These are phyloP conservation scores for Salicornia ramosissima DNA, from an alignment of 148 eudicot species.

Conservation along the genomic window DNA sequence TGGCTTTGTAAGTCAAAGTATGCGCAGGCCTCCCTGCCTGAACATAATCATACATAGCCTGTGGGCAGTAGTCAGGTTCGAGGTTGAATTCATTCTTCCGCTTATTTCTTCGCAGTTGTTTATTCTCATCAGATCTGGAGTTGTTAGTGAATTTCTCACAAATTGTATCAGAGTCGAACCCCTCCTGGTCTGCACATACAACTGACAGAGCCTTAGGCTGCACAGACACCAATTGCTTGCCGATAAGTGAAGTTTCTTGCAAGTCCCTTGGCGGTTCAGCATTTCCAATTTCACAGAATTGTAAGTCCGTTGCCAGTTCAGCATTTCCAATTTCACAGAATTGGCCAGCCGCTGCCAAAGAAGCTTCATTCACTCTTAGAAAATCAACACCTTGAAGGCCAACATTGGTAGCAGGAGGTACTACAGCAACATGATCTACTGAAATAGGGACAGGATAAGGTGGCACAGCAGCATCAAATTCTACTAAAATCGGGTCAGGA, in stretches of 20 bases:
- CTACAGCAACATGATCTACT: constrained; percentile 16
- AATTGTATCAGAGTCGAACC: background rate
- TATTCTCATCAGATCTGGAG: background rate
- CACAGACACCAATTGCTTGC: constrained; percentile 16
- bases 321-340: constrained; percentile 6
- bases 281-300: constrained; percentile 4
- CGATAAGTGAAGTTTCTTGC: background rate
- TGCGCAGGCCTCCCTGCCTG: constrained; percentile 1
- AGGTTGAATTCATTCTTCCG: constrained; percentile 20
- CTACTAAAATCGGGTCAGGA: constrained; percentile 13
- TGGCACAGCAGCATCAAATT: constrained; percentile 21
- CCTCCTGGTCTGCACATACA: constrained; percentile 21
- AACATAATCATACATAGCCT: constrained; percentile 33
- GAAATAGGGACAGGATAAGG: constrained; percentile 16
- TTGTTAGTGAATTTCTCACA: background rate
- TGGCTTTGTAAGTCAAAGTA: constrained; percentile 12
- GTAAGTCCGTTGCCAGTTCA: constrained; percentile 7
- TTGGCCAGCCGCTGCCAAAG: constrained; percentile 3
- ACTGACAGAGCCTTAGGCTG: constrained; percentile 20
- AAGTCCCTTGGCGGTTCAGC: constrained; percentile 5
- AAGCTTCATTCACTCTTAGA: constrained; percentile 8
- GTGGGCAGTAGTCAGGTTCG: constrained; percentile 45
- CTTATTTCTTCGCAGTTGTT: background rate
- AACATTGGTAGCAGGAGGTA: constrained; percentile 20
- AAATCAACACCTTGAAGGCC: constrained; percentile 5